phyloP scores from a whole-genome alignment of 2,329 filamentous ascomycete genomes.

The Clonostachys chloroleuca region DNA sequence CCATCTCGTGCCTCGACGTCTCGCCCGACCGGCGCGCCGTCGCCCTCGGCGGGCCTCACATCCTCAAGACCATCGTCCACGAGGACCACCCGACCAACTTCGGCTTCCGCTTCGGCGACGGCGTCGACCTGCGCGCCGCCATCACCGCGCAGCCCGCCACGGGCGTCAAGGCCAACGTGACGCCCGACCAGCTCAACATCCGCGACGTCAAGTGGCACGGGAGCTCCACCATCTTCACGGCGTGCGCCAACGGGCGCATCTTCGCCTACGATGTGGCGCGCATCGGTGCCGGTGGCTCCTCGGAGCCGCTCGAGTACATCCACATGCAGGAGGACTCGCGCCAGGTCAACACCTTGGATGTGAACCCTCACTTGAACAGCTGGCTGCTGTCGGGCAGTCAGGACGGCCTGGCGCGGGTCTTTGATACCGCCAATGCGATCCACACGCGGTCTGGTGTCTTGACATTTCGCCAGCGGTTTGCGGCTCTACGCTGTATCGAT shows the following conservation, averaged over 20 bases:
- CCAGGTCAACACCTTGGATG: constrained; percentile 59
- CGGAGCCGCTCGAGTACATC: constrained; percentile 46
- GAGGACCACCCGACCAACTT: constrained; percentile 33
- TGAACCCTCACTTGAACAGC: constrained; percentile 54
- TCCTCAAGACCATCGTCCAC: constrained; percentile 56
- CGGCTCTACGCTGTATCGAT: constrained; percentile 29
- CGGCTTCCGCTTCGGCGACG: constrained; percentile 44
- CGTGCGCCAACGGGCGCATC: constrained; percentile 60
- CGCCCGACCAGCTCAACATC: constrained; percentile 57
- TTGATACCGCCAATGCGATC: constrained; percentile 48
- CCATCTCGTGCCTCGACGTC: constrained; percentile 53
- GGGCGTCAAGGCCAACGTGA: constrained; percentile 30
- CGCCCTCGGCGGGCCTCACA: constrained; percentile 52
- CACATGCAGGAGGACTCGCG: constrained; percentile 58
- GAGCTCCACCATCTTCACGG: constrained; percentile 54
- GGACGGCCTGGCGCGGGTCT: constrained; percentile 58
- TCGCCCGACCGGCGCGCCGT: constrained; percentile 52
- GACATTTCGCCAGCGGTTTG: constrained; percentile 43
- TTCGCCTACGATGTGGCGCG: constrained; percentile 58
- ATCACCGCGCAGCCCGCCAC: constrained; percentile 45
- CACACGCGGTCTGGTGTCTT: constrained; percentile 41
- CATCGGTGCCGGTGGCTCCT: constrained; percentile 33
- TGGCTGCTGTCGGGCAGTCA: constrained; percentile 60
- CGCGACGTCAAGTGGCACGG: constrained; percentile 57
- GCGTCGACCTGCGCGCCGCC: constrained; percentile 51